These are phyloP conservation scores for Chaetomium olivaceum DNA, from an alignment of 2,329 filamentous ascomycete species.

Conservation along the genomic window DNA sequence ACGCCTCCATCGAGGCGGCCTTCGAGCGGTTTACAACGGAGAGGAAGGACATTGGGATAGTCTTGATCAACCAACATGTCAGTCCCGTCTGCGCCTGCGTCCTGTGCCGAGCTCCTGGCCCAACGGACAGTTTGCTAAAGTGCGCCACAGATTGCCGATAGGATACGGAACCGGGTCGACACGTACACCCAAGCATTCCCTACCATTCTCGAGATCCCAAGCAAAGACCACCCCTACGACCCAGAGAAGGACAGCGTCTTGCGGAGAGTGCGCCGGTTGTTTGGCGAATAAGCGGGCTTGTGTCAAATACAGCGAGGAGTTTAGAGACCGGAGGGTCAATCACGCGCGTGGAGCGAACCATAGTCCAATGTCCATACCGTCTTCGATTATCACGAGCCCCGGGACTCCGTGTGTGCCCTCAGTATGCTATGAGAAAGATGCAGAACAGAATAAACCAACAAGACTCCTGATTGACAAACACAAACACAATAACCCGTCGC, in stretches of 20 bases:
- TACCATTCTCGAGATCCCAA: constrained; percentile 93
- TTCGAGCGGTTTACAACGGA: constrained; percentile 87
- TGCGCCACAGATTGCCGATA: constrained; percentile 74
- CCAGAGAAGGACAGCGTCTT: constrained; percentile 98
- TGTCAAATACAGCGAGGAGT: neutral
- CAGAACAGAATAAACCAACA: constrained; percentile 1
- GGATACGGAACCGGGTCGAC: constrained; percentile 88
- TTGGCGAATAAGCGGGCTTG: constrained; percentile 61
- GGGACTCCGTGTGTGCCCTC: constrained; percentile 14
- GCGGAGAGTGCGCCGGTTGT: constrained; percentile 72
- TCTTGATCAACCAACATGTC: constrained; percentile 98
- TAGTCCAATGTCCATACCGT: constrained; percentile 2
- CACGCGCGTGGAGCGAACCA: neutral
- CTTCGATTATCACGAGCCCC: constrained; percentile 12
- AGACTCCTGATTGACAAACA: constrained; percentile 11
- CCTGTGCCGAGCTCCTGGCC: too few species aligned
- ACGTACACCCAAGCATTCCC: constrained; percentile 93
- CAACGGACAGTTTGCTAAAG: neutral
- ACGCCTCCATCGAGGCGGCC: constrained; percentile 78
- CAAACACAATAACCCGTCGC: constrained; percentile 6
- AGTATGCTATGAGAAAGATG: constrained; percentile 16
- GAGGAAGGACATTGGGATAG: constrained; percentile 93
- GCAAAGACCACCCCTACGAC: constrained; percentile 98
- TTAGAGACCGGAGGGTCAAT: neutral
- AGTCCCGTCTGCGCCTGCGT: constrained; percentile 34